Conservation (phyloP, 306 rosid species). For the Spatholobus suberectus region DNA sequence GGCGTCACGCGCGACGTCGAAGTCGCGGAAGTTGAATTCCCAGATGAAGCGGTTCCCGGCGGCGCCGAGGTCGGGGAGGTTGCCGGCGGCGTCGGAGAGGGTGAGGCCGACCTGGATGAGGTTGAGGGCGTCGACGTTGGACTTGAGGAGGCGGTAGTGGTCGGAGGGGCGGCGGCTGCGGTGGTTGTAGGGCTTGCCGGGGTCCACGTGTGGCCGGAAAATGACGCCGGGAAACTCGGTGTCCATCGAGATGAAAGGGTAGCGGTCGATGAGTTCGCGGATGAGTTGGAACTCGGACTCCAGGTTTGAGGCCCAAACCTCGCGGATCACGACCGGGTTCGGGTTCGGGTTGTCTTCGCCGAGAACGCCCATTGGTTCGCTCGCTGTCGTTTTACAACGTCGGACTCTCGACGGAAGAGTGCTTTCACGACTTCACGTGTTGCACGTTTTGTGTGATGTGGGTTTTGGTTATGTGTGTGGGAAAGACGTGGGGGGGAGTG, state of each 20-base stretch:
- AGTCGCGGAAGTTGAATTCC: constrained; percentile 81
- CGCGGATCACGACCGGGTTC: constrained; percentile 52
- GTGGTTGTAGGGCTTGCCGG: constrained; percentile 32
- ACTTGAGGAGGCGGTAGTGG: constrained; percentile 60
- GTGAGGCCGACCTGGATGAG: constrained; percentile 82
- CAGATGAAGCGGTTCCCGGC: constrained; percentile 50
- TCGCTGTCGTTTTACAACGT: neutral
- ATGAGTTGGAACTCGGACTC: constrained; percentile 62
- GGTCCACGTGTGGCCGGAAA: constrained; percentile 43
- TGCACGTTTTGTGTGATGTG: neutral
- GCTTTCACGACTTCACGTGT: neutral
- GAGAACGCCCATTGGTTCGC: neutral
- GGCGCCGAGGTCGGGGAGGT: constrained; percentile 68
- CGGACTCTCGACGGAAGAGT: neutral
- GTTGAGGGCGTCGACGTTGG: constrained; percentile 73
- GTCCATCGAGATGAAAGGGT: constrained; percentile 70
- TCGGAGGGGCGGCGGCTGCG: constrained; percentile 54
- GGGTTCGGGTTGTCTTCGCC: constrained; percentile 27
- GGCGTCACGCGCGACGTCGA: constrained; percentile 56
- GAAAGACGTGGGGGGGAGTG: neutral
- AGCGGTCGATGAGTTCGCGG: constrained; percentile 40
- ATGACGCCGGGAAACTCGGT: constrained; percentile 78
- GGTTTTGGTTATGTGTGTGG: neutral
- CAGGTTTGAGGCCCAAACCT: constrained; percentile 69
- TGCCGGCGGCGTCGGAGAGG: constrained; percentile 61